Percentiles rank a stretch among this genome's conserved stretches.
These are phyloP conservation scores for Erodium texanum DNA, from an alignment of 441 rosid genomes.

Conservation along the genomic window DNA sequence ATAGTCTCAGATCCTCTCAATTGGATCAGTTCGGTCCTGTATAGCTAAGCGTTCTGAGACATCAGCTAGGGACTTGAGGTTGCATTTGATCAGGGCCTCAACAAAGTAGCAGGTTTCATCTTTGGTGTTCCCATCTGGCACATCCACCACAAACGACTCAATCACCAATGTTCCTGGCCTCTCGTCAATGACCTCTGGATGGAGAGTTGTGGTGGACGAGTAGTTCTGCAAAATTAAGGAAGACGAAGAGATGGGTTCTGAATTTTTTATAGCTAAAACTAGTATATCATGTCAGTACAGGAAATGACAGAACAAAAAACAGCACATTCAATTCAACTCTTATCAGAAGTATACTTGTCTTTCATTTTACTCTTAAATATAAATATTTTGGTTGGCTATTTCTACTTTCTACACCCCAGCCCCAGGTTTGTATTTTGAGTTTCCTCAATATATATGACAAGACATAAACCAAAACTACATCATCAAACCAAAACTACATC, in stretches of 20 bases:
- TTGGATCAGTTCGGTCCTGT: constrained; percentile 15
- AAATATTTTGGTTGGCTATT: background rate
- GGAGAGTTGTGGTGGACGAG: constrained; percentile 17
- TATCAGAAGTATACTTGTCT: background rate
- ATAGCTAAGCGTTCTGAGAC: constrained; percentile 22
- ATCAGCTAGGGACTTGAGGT: constrained; percentile 24
- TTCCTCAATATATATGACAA: background rate
- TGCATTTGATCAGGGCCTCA: constrained; percentile 23
- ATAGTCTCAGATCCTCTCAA: constrained; percentile 2
- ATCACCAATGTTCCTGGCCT: constrained; percentile 22
- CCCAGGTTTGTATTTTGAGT: background rate
- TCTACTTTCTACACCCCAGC: background rate
- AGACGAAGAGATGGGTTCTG: constrained; percentile 1
- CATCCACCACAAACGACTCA: constrained; percentile 24
- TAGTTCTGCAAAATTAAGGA: constrained; percentile 20
- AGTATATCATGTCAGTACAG: background rate
- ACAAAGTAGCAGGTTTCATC: constrained; percentile 23
- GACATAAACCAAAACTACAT: no score
- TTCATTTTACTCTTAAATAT: background rate
- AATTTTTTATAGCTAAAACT: background rate
- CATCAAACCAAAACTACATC: no score
- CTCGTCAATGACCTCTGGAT: constrained; percentile 19
- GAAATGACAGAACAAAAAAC: background rate
- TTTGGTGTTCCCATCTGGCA: constrained; percentile 21
- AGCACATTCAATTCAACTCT: background rate